These are phyloP conservation scores for Candida tammaniensis DNA, from an alignment of 805 yeast genomes.

Conservation along the genomic window DNA sequence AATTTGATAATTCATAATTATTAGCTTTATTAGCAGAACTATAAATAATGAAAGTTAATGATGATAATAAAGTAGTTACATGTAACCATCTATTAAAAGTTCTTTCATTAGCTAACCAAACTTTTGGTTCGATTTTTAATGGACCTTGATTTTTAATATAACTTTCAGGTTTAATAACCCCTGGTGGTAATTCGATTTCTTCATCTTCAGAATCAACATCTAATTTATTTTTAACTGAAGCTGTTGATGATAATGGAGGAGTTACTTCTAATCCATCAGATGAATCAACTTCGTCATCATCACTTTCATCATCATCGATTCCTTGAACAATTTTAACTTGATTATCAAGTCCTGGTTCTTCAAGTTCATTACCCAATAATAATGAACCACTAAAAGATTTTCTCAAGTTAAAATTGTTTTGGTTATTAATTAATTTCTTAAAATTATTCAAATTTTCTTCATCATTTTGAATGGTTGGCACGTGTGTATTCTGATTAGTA, in stretches of 20 bases:
- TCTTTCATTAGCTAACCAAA: constrained; percentile 97
- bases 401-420: constrained; percentile 32
- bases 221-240: constrained; percentile 35
- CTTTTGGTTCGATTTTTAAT: constrained; percentile 92
- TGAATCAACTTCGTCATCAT: constrained; percentile 5
- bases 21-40: constrained; percentile 69
- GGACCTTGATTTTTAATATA: constrained; percentile 89
- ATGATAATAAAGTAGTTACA: constrained; percentile 79
- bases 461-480: constrained; percentile 41
- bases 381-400: constrained; percentile 39
- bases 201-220: constrained; percentile 80
- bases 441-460: constrained; percentile 44
- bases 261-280: constrained; percentile 26
- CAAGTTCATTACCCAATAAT: constrained; percentile 12
- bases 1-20: constrained; percentile 59
- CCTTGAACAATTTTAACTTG: constrained; percentile 9
- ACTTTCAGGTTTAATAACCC: constrained; percentile 77
- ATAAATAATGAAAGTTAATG: constrained; percentile 81
- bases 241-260: constrained; percentile 4
- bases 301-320: constrained; percentile 57
- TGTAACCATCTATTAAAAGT: constrained; percentile 95
- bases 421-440: constrained; percentile 35
- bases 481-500: constrained; percentile 42
- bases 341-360: background rate
- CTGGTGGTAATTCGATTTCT: constrained; percentile 82